Base-by-base conservation (phyloP, 805 yeast genomes). In the Novakomyces olei region DNA sequence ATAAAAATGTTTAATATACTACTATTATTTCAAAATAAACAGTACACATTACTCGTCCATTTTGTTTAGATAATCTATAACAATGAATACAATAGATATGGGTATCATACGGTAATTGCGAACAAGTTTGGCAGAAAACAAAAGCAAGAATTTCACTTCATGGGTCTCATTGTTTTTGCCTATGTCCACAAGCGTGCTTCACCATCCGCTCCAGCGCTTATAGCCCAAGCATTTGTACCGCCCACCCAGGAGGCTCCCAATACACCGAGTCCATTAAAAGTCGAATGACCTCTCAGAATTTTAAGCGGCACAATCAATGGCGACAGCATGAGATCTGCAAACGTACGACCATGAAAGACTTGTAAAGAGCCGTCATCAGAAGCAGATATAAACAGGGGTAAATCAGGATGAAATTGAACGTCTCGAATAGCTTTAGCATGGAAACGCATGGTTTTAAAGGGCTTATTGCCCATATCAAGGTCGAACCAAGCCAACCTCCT, bases 401-500 rank as follows among this genome's bases (percentile, higher is more conserved):
- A 59, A 22, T 74, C 69, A 48, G 73, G 76, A 57, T 88, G 98
- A 70, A 75, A 88, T 29, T 69, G 62, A 31, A 80, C 81, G 29
- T 73, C 63, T 50, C 98, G 70, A 22, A 88, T 94, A 3, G 98
- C 98, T 53, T 74, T 77, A 35, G 77, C 81, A 51, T 88, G 98
- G 56, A 83, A 88, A 51, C 98, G 67, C 47, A 88, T 62, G 0
- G 93, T 85, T 61, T 91, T 88, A 61, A 81, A 88, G 19, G 98
- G 98, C 31, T 92, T 79, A 36, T 66, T 61, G 29, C 77, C 63
- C 39, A 91, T 63, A 53, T 88, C 98, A 48, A 85, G 58, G 61
- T 88, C 98, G 48, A 85, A 96, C 98, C 98, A 88, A 42, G 83
- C 64, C 4, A 88, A 91, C 43, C 95, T 67, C 62, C 83, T 81